These are phyloP conservation scores for Dictyostelium firmibasis DNA, from an alignment of 78 protist species.

Conservation along the genomic window DNA sequence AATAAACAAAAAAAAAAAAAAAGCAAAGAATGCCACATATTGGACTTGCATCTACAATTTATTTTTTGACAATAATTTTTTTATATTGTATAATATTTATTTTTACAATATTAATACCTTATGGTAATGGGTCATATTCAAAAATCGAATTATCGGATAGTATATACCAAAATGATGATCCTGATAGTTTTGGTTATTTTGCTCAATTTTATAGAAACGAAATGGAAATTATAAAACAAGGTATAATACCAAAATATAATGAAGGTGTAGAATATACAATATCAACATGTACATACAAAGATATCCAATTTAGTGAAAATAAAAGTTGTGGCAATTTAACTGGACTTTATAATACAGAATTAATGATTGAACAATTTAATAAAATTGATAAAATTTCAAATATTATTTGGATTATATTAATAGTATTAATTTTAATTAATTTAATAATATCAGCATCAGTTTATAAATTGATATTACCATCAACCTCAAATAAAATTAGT, in stretches of 20 bases:
- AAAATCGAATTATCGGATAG: neutral
- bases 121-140: neutral
- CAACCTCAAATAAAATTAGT: neutral
- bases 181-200: neutral
- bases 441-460: neutral
- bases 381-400: neutral
- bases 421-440: too few species aligned
- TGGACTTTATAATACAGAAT: too few species aligned
- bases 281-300: neutral
- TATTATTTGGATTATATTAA: too few species aligned
- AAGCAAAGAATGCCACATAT: too few species aligned
- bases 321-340: too few species aligned
- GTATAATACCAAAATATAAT: neutral
- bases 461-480: neutral
- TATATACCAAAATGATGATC: neutral
- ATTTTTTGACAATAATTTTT: neutral
- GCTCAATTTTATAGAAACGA: neutral
- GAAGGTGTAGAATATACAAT: neutral
- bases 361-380: too few species aligned
- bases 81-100: too few species aligned
- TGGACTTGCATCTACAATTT: neutral
- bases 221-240: neutral
- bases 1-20: too few species aligned
- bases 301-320: too few species aligned
- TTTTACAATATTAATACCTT: neutral